phyloP scores from a whole-genome alignment of 2,329 filamentous ascomycete genomes.

The Xylariaceae sp. region DNA sequence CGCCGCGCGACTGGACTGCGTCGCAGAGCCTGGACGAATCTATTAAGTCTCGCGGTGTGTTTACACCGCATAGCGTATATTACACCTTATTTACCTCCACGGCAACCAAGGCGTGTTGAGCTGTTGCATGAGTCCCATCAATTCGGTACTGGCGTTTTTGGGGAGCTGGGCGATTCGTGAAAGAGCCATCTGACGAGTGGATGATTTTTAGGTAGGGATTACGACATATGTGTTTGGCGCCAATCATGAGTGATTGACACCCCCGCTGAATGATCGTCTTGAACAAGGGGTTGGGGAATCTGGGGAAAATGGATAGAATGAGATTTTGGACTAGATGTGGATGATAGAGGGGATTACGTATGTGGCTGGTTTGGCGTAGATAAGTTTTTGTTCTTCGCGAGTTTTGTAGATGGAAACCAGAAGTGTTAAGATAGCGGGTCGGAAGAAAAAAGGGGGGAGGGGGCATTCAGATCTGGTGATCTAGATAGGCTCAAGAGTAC shows the following conservation, averaged over 20 bases:
- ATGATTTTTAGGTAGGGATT: too few species aligned
- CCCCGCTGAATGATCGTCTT: neutral
- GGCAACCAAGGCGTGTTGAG: too few species aligned
- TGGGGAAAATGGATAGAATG: neutral
- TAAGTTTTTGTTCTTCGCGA: neutral
- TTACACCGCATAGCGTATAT: too few species aligned
- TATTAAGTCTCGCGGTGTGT: neutral
- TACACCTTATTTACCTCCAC: too few species aligned
- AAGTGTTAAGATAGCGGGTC: neutral
- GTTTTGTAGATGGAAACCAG: neutral
- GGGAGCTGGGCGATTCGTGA: neutral
- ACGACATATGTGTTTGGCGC: neutral
- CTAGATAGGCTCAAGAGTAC: neutral
- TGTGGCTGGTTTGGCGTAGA: neutral
- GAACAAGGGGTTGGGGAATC: neutral
- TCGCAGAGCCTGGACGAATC: constrained; percentile 8
- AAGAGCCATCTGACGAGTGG: too few species aligned
- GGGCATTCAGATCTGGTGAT: neutral
- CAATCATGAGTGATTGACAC: neutral
- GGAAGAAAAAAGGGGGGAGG: neutral
- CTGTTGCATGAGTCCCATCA: neutral
- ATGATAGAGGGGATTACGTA: neutral
- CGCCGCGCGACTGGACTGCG: too few species aligned
- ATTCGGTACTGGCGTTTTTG: neutral
- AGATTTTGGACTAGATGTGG: neutral